Base-by-base conservation (phyloP, 352 stramenopile genomes). In the Aphanomyces euteiches region DNA sequence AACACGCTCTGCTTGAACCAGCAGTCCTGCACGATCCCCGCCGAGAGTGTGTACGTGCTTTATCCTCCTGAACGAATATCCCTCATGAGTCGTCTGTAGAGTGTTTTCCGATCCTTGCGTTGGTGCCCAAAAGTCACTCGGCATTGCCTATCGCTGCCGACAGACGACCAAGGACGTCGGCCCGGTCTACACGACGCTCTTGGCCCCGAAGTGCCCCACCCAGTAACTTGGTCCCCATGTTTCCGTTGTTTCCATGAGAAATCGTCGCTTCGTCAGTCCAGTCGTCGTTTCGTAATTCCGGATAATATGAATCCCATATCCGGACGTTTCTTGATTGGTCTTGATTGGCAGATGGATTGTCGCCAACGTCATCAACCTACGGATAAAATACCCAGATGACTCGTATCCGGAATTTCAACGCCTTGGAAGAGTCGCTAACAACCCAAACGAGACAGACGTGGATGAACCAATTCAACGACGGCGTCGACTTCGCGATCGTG, bases 401-500 rank as follows among this genome's bases (percentile, higher is more conserved):
- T 38, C 8, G 50, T 58, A n/a, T 38, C 50, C n/a, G 8, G 50
- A 58, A 10, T 58, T 10, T 10, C 8, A 58, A 34, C 37, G 8
- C n/a, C n/a, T 10, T n/a, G 8, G 8, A n/a, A 7, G 17, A n/a
- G n/a, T n/a, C 28, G 28, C 2, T 28, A 2, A 28, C 28, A 28
- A 28, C 28, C 28, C 28, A 28, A 28, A 28, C 28, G 28, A 28
- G 28, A 28, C 10, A 12, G 2, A n/a, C 43, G 10, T 67, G 60
- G 37, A 70, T 70, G 43, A 60, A 70, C 47, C 47, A 21, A 12
- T 61, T 63, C 64, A 70, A 70, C 40, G 19, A 61, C 54, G 64
- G 64, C 45, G 37, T 36, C n/a, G 64, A 70, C 39, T 50, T 70
- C 38, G 64, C n/a, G 15, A 50, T 70, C 17, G 64, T 70, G 38